Percentiles rank a stretch among this genome's conserved stretches.
phyloP scores from a whole-genome alignment of 2,329 filamentous ascomycete species.

The Xylariaceae sp. region DNA sequence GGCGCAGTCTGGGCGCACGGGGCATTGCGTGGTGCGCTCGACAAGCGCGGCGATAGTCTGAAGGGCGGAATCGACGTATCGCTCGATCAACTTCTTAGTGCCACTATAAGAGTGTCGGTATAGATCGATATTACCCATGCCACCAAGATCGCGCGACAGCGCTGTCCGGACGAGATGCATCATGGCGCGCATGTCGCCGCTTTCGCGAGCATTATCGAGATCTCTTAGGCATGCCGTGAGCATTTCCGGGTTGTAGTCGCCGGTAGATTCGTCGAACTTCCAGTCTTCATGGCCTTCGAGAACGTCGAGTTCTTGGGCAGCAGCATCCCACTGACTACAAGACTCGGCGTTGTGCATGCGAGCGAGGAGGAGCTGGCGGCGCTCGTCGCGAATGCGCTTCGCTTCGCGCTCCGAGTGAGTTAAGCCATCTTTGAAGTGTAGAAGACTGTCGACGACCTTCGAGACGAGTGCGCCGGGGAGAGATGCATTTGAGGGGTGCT shows the following conservation, averaged over 20 bases:
- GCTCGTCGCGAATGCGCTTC: constrained; percentile 47
- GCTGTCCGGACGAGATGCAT: constrained; percentile 75
- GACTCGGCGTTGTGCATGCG: constrained; percentile 64
- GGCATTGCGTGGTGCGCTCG: constrained; percentile 46
- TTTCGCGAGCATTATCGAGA: constrained; percentile 67
- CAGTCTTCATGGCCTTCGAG: constrained; percentile 77
- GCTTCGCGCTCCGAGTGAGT: constrained; percentile 46
- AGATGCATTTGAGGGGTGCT: background rate
- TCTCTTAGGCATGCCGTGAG: constrained; percentile 65
- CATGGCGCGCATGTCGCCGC: constrained; percentile 70
- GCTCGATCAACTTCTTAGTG: constrained; percentile 81
- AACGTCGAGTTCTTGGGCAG: constrained; percentile 70
- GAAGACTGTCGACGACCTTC: constrained; percentile 38
- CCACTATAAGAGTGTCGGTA: constrained; percentile 82
- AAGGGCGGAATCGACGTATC: constrained; percentile 75
- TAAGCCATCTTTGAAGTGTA: constrained; percentile 50
- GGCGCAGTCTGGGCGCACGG: constrained; percentile 37
- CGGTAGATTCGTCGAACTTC: constrained; percentile 61
- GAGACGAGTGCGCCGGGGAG: constrained; percentile 27
- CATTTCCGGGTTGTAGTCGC: constrained; percentile 66
- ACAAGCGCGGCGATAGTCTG: constrained; percentile 69
- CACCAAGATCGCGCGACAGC: constrained; percentile 73
- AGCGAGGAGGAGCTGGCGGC: constrained; percentile 57
- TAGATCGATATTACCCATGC: constrained; percentile 76
- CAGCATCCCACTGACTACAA: constrained; percentile 66